Percentiles rank a stretch among this genome's conserved stretches.
Conservation (phyloP, 31 red algal species). For the Porphyra umbilicalis region DNA sequence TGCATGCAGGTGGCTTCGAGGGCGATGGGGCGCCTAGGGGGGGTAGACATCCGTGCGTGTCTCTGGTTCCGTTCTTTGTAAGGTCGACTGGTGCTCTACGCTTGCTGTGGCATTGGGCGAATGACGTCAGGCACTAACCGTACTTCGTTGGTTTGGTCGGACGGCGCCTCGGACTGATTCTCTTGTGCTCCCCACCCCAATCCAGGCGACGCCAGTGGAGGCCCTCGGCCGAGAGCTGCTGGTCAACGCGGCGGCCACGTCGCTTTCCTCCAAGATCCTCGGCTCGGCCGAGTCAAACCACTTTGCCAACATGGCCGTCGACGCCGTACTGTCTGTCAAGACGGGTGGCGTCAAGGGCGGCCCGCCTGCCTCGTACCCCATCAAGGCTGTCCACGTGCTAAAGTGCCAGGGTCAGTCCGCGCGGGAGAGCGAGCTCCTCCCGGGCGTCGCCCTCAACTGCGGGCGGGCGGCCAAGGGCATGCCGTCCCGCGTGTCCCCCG, state of each 20-base stretch:
- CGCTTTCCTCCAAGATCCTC: slow-evolving; percentile 87
- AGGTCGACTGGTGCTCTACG: too few species aligned
- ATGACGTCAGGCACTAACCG: too few species aligned
- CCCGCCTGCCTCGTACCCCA: slow-evolving; percentile 63
- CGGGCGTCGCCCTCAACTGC: slow-evolving; percentile 78
- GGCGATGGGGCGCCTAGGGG: too few species aligned
- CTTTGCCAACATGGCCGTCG: slow-evolving; percentile 95
- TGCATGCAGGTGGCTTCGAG: too few species aligned
- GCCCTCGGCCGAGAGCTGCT: slow-evolving; percentile 72
- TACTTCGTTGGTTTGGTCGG: too few species aligned
- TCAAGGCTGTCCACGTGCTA: slow-evolving; percentile 90
- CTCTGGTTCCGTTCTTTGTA: too few species aligned
- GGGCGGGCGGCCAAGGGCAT: slow-evolving; percentile 77
- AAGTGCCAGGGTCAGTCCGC: slow-evolving; percentile 87
- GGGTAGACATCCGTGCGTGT: too few species aligned
- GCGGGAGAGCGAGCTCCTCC: slow-evolving; percentile 72
- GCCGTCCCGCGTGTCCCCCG: slow-evolving; percentile 72
- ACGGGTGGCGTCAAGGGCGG: slow-evolving; percentile 22
- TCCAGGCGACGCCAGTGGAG: slow-evolving; percentile 61
- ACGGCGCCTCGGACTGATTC: too few species aligned
- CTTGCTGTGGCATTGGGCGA: too few species aligned
- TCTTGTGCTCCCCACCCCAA: neutral
- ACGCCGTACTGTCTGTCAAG: slow-evolving; percentile 89
- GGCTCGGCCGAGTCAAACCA: slow-evolving; percentile 65
- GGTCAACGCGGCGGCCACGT: slow-evolving; percentile 82